Conservation (phyloP, 495 filamentous ascomycete genomes). For the Letharia columbiana region DNA sequence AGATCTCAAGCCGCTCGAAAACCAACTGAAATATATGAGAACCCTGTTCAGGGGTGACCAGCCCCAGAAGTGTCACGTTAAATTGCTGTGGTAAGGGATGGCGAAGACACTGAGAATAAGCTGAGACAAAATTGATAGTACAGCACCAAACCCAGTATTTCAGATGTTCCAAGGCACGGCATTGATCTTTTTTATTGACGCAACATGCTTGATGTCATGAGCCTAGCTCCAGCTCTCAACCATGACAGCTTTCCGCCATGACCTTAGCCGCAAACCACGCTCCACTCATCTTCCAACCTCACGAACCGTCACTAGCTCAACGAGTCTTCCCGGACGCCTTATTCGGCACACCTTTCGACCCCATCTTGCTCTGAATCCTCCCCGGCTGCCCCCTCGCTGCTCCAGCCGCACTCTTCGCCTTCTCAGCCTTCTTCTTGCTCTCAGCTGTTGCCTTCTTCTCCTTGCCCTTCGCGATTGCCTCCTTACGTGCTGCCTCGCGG, state of each 20-base stretch:
- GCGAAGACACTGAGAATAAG: not conserved
- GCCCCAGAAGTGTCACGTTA: not conserved
- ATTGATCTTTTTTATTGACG: not conserved
- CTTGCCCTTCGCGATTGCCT: constrained; percentile 93
- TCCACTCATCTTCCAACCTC: not conserved
- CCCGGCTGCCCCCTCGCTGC: constrained; percentile 66
- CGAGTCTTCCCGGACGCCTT: constrained; percentile 85
- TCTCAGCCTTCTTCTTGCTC: constrained; percentile 96
- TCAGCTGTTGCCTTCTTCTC: constrained; percentile 85
- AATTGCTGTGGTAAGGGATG: not conserved
- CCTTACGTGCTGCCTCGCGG: constrained; percentile 78
- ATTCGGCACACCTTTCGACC: constrained; percentile 76
- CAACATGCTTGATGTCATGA: constrained; percentile 3
- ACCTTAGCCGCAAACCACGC: not conserved
- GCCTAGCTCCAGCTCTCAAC: not conserved
- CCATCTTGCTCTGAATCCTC: constrained; percentile 90
- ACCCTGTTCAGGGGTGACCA: no score
- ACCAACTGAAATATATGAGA: no score
- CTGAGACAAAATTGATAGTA: not conserved
- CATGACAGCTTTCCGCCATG: not conserved
- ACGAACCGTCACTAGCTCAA: constrained; percentile 34
- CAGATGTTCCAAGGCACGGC: not conserved
- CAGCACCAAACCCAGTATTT: not conserved
- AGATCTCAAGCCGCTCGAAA: no score
- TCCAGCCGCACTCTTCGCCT: constrained; percentile 82